Evolutionary conservation across 1,139 yeast species (phyloP), one percentile per base, ranked within the genome.

Genomic region (Pichia sp.): DNA sequence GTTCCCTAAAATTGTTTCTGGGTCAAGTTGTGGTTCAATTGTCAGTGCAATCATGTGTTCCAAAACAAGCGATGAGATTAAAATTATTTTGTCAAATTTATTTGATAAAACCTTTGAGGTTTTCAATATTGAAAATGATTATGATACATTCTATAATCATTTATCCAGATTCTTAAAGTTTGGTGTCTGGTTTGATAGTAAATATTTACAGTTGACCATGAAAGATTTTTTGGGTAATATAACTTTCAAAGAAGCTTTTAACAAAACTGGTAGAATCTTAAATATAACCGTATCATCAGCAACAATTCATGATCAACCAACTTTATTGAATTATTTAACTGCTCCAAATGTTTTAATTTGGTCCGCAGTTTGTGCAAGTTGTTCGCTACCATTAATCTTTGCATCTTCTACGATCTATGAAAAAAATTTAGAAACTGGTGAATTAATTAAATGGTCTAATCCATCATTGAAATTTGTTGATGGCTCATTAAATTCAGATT

Each of bases 321-420:
- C 90, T 11, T 72, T 93, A 53, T 73, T 93, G 39, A 93, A 93
- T 66, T 91, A 93, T 64, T 81, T 93, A 45, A 91, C 99, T 0
- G 89, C 98, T 0, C 99, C 99, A 0, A 90, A 93, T 67, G 96
- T 91, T 11, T 77, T 93, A 49, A 73, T 80, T 43, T 79, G 84
- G 81, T 88, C 96, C 0, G 99, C 98, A 0, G 97, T 93, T 1
- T 90, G 97, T 70, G 97, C 98, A 1, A 87, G 96, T 42, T 93
- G 99, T 68, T 84, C 98, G 0, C 77, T 93, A 28, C 99, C 99
- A 0, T 87, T 96, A 1, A 77, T 93, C 2, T 95, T 93, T 66
- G 87, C 96, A 0, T 84, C 96, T 0, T 83, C 90, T 31, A 83
- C 93, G 1, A 81, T 93, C 44, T 84, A 84, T 62, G 97, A 93